These are phyloP conservation scores for Nakataea oryzae DNA, from an alignment of 2,329 filamentous ascomycete genomes.

Conservation along the genomic window DNA sequence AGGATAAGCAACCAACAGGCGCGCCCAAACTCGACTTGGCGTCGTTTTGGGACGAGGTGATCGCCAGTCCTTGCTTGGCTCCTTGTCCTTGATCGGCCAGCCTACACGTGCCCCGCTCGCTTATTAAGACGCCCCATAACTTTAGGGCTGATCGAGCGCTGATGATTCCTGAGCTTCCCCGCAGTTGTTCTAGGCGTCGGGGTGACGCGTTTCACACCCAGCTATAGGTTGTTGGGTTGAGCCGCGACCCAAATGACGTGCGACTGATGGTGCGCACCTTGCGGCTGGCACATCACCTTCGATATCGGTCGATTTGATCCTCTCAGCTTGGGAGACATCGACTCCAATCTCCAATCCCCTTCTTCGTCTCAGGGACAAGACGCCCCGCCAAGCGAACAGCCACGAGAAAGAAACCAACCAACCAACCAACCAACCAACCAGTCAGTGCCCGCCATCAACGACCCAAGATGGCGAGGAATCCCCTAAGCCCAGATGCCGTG, in stretches of 20 bases:
- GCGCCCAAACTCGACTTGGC: too few species aligned
- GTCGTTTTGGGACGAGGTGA: too few species aligned
- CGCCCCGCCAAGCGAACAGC: not conserved
- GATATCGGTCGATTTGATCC: too few species aligned
- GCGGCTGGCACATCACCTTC: too few species aligned
- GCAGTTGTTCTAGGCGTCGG: not conserved
- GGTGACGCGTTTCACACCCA: too few species aligned
- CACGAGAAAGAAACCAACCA: not conserved
- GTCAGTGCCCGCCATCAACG: not conserved
- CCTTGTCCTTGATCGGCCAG: not conserved
- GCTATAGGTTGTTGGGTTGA: too few species aligned
- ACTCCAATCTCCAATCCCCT: too few species aligned
- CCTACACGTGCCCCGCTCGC: not conserved
- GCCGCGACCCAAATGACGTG: not conserved
- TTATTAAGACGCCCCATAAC: not conserved
- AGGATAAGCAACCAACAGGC: too few species aligned
- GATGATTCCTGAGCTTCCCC: not conserved
- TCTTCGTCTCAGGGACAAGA: not conserved
- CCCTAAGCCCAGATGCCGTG: constrained; percentile 33
- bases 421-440: too few species aligned
- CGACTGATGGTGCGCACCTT: too few species aligned
- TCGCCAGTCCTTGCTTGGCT: too few species aligned
- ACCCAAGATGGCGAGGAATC: constrained; percentile 13
- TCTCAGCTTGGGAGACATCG: too few species aligned
- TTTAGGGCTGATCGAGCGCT: not conserved